Conservation (phyloP, 2,329 filamentous ascomycete genomes). For the Blastomyces emzantsi region DNA sequence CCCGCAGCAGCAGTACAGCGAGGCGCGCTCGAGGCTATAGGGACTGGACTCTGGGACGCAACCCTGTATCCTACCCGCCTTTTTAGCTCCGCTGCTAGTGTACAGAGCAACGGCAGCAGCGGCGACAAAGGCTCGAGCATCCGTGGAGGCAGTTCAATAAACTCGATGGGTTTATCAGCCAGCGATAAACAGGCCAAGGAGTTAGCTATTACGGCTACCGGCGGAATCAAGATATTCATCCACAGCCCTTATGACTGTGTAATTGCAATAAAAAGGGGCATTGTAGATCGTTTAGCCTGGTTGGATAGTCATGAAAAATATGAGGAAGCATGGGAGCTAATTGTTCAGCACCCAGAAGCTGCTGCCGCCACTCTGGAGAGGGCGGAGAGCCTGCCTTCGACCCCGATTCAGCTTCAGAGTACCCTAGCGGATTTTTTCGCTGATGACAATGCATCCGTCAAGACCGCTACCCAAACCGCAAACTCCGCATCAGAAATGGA, state of each 20-base stretch:
- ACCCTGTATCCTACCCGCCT: constrained; percentile 79
- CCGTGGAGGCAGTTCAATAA: constrained; percentile 43
- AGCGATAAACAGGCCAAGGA: constrained; percentile 32
- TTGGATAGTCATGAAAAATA: constrained; percentile 72
- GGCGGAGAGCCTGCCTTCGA: constrained; percentile 26
- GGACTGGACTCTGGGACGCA: constrained; percentile 74
- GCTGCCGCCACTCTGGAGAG: constrained; percentile 33
- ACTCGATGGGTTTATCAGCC: constrained; percentile 44
- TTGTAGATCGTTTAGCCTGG: constrained; percentile 79
- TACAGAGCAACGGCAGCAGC: constrained; percentile 48
- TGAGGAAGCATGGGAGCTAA: constrained; percentile 75
- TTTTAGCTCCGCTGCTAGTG: constrained; percentile 77
- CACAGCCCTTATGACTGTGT: constrained; percentile 96
- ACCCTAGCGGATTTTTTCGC: constrained; percentile 59
- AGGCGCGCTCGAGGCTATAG: constrained; percentile 68
- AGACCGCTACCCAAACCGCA: background rate
- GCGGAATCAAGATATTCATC: constrained; percentile 76
- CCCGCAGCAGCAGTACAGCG: constrained; percentile 55
- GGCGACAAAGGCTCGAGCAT: constrained; percentile 51
- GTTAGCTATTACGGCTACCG: constrained; percentile 41
- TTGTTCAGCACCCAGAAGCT: constrained; percentile 78
- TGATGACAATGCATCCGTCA: constrained; percentile 47
- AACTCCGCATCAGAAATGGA: constrained; percentile 70
- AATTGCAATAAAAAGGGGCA: constrained; percentile 77
- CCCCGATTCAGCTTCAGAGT: constrained; percentile 29